Base-by-base conservation (phyloP, 129 eudicot species). In the Mikania micrantha region DNA sequence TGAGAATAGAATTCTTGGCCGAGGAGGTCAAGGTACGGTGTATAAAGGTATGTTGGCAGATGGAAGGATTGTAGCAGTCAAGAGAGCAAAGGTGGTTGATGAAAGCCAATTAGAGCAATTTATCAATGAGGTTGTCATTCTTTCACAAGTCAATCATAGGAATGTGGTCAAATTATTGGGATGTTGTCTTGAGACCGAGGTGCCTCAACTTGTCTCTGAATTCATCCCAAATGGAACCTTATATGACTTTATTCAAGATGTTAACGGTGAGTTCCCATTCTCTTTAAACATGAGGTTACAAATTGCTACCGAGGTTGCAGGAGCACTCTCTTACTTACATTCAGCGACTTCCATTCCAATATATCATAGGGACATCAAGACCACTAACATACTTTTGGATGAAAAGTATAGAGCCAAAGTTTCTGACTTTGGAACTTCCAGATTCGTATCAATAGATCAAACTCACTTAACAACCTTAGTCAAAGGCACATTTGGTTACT, bases 291-390 rank as follows among this genome's bases (percentile, higher is more conserved):
- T n/a, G n/a, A n/a, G n/a, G n/a, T n/a, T 56, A 56, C 62, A 56
- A 56, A 27, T 56, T 28, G 62, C 62, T 4, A 56, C 62, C 5
- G 36, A 56, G 9, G 62, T 56, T 27, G 62, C 62, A 25, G 62
- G 38, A 56, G 62, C 62, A 27, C 62, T 56, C 11, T 12, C 62
- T 1, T 56, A 56, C 36, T 28, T 56, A 2, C 62, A 56, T 56
- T 56, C 62, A 13, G 62, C 62, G 4, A 25, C 20, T 20, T 56
- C 62, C 36, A 56, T 56, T 27, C 62, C 62, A 13, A 56, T 56
- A 27, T 56, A 56, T 12, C 62, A 56, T 56, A 56, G 62, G 62
- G 62, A 56, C 20, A 56, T 56, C 62, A n/a, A n/a, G n/a, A n/a
- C n/a, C n/a, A n/a, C n/a, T n/a, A n/a, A n/a, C n/a, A n/a, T n/a